Base-by-base conservation (phyloP, 768 basidiomycete genomes). In the Mrakia frigida region DNA sequence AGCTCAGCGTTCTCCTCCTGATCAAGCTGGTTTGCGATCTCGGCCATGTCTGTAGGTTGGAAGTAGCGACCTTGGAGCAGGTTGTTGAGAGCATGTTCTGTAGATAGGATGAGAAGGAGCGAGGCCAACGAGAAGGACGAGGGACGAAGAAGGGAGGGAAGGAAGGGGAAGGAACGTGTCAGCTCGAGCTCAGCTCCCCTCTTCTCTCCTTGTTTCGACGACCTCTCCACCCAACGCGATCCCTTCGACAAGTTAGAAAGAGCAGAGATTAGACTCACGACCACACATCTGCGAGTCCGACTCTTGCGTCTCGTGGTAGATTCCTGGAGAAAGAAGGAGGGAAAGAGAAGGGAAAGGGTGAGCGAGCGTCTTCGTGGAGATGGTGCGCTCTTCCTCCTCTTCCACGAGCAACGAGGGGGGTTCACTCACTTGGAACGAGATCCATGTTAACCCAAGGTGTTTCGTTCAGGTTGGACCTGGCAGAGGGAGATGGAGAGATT, bases 51-150 rank as follows among this genome's bases (percentile, higher is more conserved):
- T 1, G 77, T 74, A 3, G 73, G 63, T 35, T 77, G 63, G 43
- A 77, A 77, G 73, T 73, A 74, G 6, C 56, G 37, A 9, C 23
- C 14, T 50, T 77, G 77, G 14, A 77, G 77, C 3, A 77, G 71
- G 60, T 77, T 77, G 73, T 77, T 77, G 63, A 73, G 77, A 16
- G 74, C 50, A n/a, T 75, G 74, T 33, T 75, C 70, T 71, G 41
- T 9, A 5, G 43, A 28, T 21, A 21, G 2, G 21, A 37, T 1
- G 2, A 37, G 2, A n/a, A 1, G 35, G 37, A 41, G 28, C 37
- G 67, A 69, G 13, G n/a, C n/a, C n/a, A n/a, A 69, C 4, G 33
- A 69, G 46, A 21, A 2, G 16, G 18, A 2, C 46, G 2, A 21
- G 46, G 2, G 25, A 7, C 9, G 50, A 43, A 39, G 31, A 13